A percentile compares a stretch with the other conserved stretches of the same genome.
These are phyloP conservation scores for Microcera coccophila DNA, from an alignment of 2,329 filamentous ascomycete genomes.

Conservation along the genomic window DNA sequence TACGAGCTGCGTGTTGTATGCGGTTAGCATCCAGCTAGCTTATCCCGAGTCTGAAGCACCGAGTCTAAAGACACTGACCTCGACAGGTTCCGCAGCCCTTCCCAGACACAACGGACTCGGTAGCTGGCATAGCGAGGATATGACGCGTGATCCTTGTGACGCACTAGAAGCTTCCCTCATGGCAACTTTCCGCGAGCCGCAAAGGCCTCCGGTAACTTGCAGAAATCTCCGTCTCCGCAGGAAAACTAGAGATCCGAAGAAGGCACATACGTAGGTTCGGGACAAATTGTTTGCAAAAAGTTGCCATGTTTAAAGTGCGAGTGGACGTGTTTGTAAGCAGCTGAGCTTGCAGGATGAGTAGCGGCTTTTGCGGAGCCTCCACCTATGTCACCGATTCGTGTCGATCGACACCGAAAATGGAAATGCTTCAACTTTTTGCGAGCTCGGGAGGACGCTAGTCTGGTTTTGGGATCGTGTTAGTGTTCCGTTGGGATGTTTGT, in stretches of 20 bases:
- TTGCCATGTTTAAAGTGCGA: neutral
- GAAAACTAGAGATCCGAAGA: neutral
- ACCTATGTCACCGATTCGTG: no score
- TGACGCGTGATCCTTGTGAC: no score
- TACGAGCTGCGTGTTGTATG: slow-evolving; percentile 4
- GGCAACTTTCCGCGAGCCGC: no score
- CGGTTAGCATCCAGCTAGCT: neutral
- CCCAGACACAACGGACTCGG: neutral
- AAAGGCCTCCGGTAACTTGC: no score
- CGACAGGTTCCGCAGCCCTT: neutral
- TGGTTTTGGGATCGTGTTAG: no score
- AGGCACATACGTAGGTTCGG: neutral
- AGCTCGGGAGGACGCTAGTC: neutral
- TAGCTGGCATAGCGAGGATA: no score
- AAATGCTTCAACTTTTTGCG: neutral
- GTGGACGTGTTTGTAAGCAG: neutral
- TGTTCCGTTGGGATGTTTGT: no score
- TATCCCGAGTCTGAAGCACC: no score
- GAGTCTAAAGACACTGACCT: neutral
- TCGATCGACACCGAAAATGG: neutral
- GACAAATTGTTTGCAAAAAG: neutral
- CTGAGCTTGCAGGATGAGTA: neutral
- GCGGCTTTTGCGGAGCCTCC: neutral
- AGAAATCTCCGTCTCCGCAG: neutral
- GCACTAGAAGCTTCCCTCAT: no score